Percentiles rank a stretch among this genome's conserved stretches.
Conservation (phyloP, 495 filamentous ascomycete species). For the Evernia prunastri region DNA sequence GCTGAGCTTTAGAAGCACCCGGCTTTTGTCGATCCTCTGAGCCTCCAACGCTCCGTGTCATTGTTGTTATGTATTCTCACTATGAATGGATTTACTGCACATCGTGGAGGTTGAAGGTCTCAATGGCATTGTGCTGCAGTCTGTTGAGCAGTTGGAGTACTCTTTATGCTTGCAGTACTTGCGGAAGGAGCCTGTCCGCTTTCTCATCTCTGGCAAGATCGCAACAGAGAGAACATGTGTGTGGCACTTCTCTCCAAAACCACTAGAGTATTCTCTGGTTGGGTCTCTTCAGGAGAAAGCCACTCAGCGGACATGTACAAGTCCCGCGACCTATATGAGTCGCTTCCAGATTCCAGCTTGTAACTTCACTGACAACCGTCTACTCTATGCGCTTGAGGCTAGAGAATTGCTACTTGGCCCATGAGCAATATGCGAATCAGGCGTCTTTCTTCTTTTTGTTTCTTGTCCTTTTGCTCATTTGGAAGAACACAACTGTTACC, state of each 20-base stretch:
- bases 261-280: background rate
- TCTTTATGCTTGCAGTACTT: background rate
- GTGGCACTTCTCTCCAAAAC: background rate
- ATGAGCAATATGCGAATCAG: background rate
- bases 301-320: background rate
- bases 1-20: too few relatives aligned
- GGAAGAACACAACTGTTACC: background rate
- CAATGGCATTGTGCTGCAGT: too few relatives aligned
- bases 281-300: background rate
- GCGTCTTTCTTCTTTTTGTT: background rate
- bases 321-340: background rate
- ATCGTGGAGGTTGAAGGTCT: too few relatives aligned
- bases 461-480: too few relatives aligned
- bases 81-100: too few relatives aligned
- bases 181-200: background rate
- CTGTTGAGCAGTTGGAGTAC: too few relatives aligned
- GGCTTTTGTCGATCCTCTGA: too few relatives aligned
- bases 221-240: background rate
- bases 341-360: constrained; percentile 5
- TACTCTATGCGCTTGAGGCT: background rate
- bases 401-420: background rate
- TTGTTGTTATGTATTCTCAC: too few relatives aligned
- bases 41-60: too few relatives aligned
- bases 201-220: background rate
- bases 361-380: background rate